Base-by-base conservation (phyloP, 768 basidiomycete genomes). In the Hypholoma fasciculare region DNA sequence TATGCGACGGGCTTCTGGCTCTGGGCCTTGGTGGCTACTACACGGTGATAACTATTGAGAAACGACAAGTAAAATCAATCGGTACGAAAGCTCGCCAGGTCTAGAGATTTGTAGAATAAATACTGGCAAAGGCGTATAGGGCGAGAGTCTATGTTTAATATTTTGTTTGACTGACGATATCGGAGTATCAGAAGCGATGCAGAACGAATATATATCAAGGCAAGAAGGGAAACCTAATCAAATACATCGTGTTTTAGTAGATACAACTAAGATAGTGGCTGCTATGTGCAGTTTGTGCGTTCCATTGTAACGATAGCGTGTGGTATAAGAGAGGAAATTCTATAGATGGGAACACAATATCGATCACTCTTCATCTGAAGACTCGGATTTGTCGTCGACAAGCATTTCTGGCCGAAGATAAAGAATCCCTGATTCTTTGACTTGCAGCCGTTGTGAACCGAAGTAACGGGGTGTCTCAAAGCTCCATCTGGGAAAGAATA, bases 381-480 rank as follows among this genome's bases (percentile, higher is more conserved):
- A 72, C 37, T 76, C 74, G 49, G 67, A 63, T 36, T 52, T 54
- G 53, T 74, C 74, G 38, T 75, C 72, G 39, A 69, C 67, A 40
- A 65, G 62, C 61, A 75, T 75, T 60, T 63, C 68, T 49, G 77
- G 80, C 52, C 75, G 72, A 61, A 81, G 72, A 53, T 68, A 69
- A 17, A 83, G 78, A 49, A 83, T 69, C 61, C 75, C 73, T 57
- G 80, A 80, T 67, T 73, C 67, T 61, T 76, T 82, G 67, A 88
- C 77, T 70, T 83, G 77, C 38, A 76, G 64, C 61, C 82, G 80
- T 43, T 76, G 72, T 59, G 77, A 71, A 47, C 87, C 87, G 65
- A 90, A 89, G 73, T 90, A 89, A 37, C 86, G 78, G 62, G 81
- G 79, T 30, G 82, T 85, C 70, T 88, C 83, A 69, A 90, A 88